phyloP scores from a whole-genome alignment of 2,329 filamentous ascomycete genomes.

The Trichophyton mentagrophytes region DNA sequence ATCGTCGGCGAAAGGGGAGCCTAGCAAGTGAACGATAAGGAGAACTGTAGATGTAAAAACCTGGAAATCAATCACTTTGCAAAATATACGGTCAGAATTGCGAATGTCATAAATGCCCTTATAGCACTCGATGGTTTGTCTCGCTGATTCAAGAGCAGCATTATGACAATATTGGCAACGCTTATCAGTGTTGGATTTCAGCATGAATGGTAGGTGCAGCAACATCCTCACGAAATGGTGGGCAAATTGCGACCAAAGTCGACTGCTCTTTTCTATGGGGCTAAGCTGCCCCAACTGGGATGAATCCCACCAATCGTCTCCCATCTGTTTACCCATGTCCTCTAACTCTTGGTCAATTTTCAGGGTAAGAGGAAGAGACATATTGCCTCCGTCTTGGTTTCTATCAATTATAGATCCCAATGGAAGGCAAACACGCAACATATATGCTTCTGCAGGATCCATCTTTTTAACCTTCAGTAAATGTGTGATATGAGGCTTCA shows the following conservation, averaged over 20 bases:
- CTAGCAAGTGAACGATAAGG: constrained; percentile 32
- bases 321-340: constrained; percentile 20
- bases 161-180: constrained; percentile 29
- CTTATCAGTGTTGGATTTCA: constrained; percentile 26
- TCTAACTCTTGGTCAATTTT: constrained; percentile 32
- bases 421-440: constrained; percentile 23
- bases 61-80: constrained; percentile 38
- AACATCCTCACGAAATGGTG: constrained; percentile 29
- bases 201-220: constrained; percentile 38
- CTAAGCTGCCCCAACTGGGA: constrained; percentile 20
- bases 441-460: constrained; percentile 19
- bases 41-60: constrained; percentile 37
- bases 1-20: constrained; percentile 11
- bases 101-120: constrained; percentile 18
- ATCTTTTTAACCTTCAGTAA: constrained; percentile 13
- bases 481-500: constrained; percentile 20
- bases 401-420: constrained; percentile 30
- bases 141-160: constrained; percentile 31
- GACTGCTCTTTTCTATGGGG: constrained; percentile 7
- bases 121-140: constrained; percentile 31
- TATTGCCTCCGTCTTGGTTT: constrained; percentile 26
- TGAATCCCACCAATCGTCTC: constrained; percentile 21
- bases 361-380: constrained; percentile 29
- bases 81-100: constrained; percentile 22
- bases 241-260: constrained; percentile 28